phyloP scores from a whole-genome alignment of 768 basidiomycete genomes.

The Phanerochaete carnosa region DNA sequence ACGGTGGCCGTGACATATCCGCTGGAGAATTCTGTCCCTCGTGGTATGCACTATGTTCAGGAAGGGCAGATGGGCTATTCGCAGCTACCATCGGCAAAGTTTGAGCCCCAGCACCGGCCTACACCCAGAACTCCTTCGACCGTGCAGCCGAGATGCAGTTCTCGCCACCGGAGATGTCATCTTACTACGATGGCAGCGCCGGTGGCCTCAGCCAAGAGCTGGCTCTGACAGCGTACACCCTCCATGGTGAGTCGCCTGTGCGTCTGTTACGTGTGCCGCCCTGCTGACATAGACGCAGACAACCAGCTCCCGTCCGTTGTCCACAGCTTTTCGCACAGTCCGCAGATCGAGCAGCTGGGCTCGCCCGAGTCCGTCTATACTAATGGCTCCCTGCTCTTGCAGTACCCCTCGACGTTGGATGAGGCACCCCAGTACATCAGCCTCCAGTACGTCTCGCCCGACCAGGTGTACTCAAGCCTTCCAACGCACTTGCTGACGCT shows the following conservation, averaged over 20 bases:
- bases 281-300: background rate
- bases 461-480: constrained; percentile 8
- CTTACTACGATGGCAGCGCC: constrained; percentile 1
- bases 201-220: background rate
- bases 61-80: background rate
- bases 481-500: background rate
- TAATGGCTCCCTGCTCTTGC: background rate
- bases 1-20: background rate
- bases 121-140: background rate
- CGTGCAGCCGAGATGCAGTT: background rate
- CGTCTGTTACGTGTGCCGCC: background rate
- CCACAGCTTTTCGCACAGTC: constrained; percentile 9
- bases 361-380: constrained; percentile 3
- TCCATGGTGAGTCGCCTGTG: constrained; percentile 1
- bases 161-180: background rate
- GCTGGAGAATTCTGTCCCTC: background rate
- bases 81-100: background rate
- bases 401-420: constrained; percentile 1
- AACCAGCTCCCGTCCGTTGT: constrained; percentile 7
- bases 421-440: constrained; percentile 8
- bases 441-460: constrained; percentile 10
- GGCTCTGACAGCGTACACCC: constrained; percentile 1
- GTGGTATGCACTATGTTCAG: background rate
- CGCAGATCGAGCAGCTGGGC: background rate
- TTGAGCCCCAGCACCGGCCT: background rate